phyloP scores from a whole-genome alignment of 2,329 filamentous ascomycete species.

The Verticillium nonalfalfae region DNA sequence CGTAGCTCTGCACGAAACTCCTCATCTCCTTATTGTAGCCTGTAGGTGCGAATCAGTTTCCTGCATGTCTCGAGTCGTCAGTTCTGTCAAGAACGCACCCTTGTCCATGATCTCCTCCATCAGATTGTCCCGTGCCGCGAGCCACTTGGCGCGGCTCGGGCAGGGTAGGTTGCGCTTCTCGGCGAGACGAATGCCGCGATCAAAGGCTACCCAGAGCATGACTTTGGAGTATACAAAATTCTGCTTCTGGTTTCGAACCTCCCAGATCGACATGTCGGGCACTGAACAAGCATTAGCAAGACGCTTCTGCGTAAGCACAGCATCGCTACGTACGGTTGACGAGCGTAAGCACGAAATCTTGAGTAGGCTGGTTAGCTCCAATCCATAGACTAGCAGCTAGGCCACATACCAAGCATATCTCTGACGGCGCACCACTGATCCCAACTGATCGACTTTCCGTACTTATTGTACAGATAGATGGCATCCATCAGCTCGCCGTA shows the following conservation, averaged over 20 bases:
- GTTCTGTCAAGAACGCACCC: conserved; percentile 23
- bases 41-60: conserved; percentile 12
- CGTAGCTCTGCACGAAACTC: conserved; percentile 71
- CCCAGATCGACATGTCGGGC: conserved; percentile 80
- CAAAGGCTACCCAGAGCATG: conserved; percentile 78
- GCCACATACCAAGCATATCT: conserved; percentile 48
- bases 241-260: conserved; percentile 69
- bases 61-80: not conserved
- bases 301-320: not conserved
- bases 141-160: conserved; percentile 61
- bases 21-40: conserved; percentile 66
- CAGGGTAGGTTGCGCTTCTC: conserved; percentile 74
- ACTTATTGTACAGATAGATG: conserved; percentile 75
- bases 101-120: conserved; percentile 76
- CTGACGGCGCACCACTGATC: conserved; percentile 69
- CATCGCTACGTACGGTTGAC: conserved; percentile 39
- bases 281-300: conserved; percentile 27
- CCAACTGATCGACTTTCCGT: conserved; percentile 70
- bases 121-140: conserved; percentile 57
- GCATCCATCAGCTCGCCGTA: conserved; percentile 74
- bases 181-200: conserved; percentile 65
- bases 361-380: not conserved
- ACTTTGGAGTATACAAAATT: conserved; percentile 78
- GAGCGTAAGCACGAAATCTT: conserved; percentile 64
- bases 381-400: not conserved